Evolutionary conservation across 2,329 filamentous ascomycete genomes (phyloP).

Genomic region (Fusarium mundagurra): DNA sequence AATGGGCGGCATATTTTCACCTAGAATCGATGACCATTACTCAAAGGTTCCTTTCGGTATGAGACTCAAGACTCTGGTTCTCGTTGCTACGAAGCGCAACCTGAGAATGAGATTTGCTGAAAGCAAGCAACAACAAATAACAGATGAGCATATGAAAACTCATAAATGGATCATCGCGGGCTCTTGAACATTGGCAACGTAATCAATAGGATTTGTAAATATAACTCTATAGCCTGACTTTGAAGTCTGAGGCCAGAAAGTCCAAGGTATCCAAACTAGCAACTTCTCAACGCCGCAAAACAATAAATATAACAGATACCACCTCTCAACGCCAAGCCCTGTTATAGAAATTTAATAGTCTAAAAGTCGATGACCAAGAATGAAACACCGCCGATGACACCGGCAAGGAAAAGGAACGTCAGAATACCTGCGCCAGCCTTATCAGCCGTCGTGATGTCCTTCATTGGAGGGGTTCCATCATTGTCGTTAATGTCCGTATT

Average conservation of each 20-base stretch:
- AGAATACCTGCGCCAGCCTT: conserved; percentile 65
- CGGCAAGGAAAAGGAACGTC: conserved; percentile 60
- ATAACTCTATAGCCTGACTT: not conserved
- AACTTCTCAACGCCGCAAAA: conserved; percentile 7
- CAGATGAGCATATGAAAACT: not conserved
- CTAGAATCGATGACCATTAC: not conserved
- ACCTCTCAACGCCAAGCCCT: not conserved
- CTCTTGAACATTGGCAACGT: not conserved
- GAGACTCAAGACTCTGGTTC: not conserved
- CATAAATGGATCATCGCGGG: no score
- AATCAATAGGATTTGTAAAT: not conserved
- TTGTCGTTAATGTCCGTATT: conserved; percentile 44
- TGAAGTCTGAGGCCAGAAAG: not conserved
- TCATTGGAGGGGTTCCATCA: conserved; percentile 28
- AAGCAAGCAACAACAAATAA: not conserved
- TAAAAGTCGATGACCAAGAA: conserved; percentile 42
- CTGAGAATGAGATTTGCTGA: not conserved
- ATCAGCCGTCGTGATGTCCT: conserved; percentile 58
- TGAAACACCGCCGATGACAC: conserved; percentile 59
- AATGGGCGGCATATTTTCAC: not conserved
- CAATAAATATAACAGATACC: not conserved
- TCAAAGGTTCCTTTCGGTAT: not conserved
- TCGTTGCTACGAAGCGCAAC: not conserved
- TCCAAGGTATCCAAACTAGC: conserved; percentile 6
- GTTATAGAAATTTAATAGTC: not conserved